Base-by-base conservation (phyloP, 768 basidiomycete genomes). In the Pholiota conissans region DNA sequence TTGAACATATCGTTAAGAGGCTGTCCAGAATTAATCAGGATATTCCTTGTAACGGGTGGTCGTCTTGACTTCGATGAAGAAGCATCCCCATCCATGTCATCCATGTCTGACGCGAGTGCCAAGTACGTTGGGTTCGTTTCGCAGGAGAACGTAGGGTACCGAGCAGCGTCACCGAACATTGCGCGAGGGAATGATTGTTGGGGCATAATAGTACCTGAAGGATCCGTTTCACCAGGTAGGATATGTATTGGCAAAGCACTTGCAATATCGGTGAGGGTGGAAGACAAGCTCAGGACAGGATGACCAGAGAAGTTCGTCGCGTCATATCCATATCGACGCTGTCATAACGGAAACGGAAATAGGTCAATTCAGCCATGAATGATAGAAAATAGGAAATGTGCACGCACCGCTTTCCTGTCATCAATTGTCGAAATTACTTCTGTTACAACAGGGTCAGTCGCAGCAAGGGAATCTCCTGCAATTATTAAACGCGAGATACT, bases 1-100 rank as follows among this genome's bases (percentile, higher is more conserved):
- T 93, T 95, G 81, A 85, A 93, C 76, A 98, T 89, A 68, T 99
- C 97, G 69, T 98, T 90, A 20, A 98, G 67, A 5, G 95, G 90
- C 70, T 99, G 97, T 5, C 97, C 97, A 24, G 92, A 90, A 52
- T 90, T 90, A n/a, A 88, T 83, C 37, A 99, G 75, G 42, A 98
- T 74, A 22, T 85, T 89, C 56, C 84, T 79, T 49, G 74, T 68
- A 35, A 78, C 62, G 1, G 67, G 46, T 34, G 69, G 59, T 53
- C 65, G 49, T 37, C 58, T 42, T 10, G 62, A 35, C 22, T 50
- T 48, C n/a, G 61, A 60, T 51, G 48, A 61, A 5, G 61, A 53
- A 22, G 56, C 56, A 57, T 74, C 69, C n/a, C 70, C 57, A n/a
- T 71, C 66, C 22, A 70, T 70, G 24, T 73, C 57, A n/a, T 71